phyloP scores from a whole-genome alignment of 495 filamentous ascomycete species.

The Tuber melanosporum region DNA sequence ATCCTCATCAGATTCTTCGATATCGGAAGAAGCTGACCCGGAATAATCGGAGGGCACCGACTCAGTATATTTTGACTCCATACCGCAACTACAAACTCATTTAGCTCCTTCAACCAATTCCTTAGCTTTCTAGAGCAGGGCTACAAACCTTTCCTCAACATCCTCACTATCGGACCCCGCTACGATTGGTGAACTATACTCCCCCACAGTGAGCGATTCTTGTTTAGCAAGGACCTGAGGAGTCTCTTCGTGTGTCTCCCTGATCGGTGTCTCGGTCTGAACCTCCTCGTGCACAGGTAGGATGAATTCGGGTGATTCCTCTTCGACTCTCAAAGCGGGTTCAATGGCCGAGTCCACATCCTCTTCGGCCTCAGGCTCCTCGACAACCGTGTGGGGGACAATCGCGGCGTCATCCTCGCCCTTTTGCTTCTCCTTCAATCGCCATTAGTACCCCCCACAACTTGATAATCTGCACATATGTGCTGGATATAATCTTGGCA shows the following conservation, averaged over 20 bases:
- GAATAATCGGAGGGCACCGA: conserved; percentile 16
- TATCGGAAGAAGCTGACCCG: conserved; percentile 22
- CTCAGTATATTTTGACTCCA: conserved; percentile 31
- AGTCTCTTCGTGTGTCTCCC: conserved; percentile 13
- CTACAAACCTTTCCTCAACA: conserved; percentile 17
- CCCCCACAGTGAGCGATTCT: conserved; percentile 8
- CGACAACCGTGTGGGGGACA: conserved; percentile 5
- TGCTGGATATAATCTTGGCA: background rate
- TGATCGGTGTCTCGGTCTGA: conserved; percentile 20
- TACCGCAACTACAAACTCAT: conserved; percentile 18
- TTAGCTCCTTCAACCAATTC: conserved; percentile 16
- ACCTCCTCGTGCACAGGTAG: conserved; percentile 20
- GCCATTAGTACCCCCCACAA: background rate
- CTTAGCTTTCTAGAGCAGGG: conserved; percentile 16
- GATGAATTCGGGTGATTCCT: conserved; percentile 7
- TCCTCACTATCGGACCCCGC: conserved; percentile 9
- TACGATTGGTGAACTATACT: conserved; percentile 17
- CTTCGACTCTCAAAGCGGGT: conserved; percentile 6
- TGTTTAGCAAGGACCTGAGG: conserved; percentile 19
- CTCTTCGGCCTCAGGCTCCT: conserved; percentile 17
- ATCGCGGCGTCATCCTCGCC: background rate
- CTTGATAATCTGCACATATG: background rate
- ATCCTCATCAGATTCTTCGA: conserved; percentile 29
- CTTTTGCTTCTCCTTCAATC: background rate
- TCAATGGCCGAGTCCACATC: background rate